Percentiles rank a stretch among this genome's conserved stretches.
Evolutionary conservation across 2,329 filamentous ascomycete genomes (phyloP).

Genomic region (Didymella pinodella): DNA sequence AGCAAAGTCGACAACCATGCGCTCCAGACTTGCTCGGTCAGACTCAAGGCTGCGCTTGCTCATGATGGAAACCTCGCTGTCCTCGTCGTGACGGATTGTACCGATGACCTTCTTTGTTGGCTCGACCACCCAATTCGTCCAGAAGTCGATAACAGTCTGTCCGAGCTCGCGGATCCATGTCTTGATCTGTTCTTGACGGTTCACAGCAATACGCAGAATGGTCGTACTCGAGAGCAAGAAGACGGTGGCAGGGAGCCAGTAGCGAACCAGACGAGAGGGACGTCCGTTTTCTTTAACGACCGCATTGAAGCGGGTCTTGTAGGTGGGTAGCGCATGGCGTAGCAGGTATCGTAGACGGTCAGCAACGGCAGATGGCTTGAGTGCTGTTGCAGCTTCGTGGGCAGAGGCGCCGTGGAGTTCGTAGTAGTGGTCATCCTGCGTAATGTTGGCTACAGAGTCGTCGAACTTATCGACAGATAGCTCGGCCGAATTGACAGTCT

Average conservation of each 20-base stretch:
- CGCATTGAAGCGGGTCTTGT: conserved; percentile 64
- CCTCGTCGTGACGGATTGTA: conserved; percentile 91
- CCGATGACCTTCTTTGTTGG: conserved; percentile 82
- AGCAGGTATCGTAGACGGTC: conserved; percentile 75
- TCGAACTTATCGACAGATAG: conserved; percentile 63
- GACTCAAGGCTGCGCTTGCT: conserved; percentile 90
- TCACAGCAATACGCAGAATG: conserved; percentile 78
- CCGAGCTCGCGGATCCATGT: conserved; percentile 83
- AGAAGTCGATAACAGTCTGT: conserved; percentile 83
- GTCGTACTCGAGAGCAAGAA: conserved; percentile 82
- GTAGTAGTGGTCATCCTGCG: conserved; percentile 60
- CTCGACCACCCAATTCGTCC: conserved; percentile 94
- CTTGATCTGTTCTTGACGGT: conserved; percentile 76
- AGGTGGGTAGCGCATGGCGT: conserved; percentile 70
- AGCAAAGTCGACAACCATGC: conserved; percentile 98
- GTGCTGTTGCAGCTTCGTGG: conserved; percentile 43
- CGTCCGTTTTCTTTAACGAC: conserved; percentile 73
- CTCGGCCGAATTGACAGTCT: conserved; percentile 71
- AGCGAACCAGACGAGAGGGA: conserved; percentile 77
- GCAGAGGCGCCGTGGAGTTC: conserved; percentile 51
- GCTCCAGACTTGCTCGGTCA: conserved; percentile 88
- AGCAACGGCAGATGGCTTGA: conserved; percentile 65
- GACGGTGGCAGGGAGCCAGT: conserved; percentile 81
- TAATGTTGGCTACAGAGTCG: conserved; percentile 63
- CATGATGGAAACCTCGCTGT: conserved; percentile 95